Conservation (phyloP, 257 asterid genomes). For the Paraleonurus japonicus region DNA sequence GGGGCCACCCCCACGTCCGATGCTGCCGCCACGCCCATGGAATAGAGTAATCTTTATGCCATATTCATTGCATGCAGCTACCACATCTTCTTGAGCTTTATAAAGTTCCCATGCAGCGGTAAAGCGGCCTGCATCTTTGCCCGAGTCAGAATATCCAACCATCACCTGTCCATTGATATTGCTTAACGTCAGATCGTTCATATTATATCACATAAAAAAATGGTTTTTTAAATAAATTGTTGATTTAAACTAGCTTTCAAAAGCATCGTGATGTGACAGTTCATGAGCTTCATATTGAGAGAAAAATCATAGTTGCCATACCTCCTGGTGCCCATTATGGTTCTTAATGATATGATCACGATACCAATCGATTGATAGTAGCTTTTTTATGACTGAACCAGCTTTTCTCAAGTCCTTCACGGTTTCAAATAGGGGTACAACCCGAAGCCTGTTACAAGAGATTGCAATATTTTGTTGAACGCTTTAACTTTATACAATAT, state of each 20-base stretch:
- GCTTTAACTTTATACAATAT: neutral
- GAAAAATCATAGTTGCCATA: slow-evolving; percentile 23
- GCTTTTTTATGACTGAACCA: slow-evolving; percentile 80
- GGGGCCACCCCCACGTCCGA: slow-evolving; percentile 99
- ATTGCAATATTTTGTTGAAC: slow-evolving; percentile 4
- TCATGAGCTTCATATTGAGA: neutral
- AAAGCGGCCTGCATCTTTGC: slow-evolving; percentile 97
- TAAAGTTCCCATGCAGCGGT: slow-evolving; percentile 98
- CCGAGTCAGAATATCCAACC: slow-evolving; percentile 99
- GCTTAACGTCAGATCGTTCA: slow-evolving; percentile 26
- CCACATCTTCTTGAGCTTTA: slow-evolving; percentile 97
- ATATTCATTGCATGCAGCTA: slow-evolving; percentile 83
- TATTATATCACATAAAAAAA: neutral
- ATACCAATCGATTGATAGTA: slow-evolving; percentile 89
- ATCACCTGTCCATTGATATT: slow-evolving; percentile 62
- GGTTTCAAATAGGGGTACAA: slow-evolving; percentile 95
- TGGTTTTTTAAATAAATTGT: neutral
- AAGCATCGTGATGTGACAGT: neutral
- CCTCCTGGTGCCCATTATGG: slow-evolving; percentile 98
- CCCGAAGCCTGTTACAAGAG: slow-evolving; percentile 64
- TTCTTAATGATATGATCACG: slow-evolving; percentile 70
- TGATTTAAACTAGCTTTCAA: no score
- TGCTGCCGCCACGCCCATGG: slow-evolving; percentile 99
- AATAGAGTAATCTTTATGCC: slow-evolving; percentile 89
- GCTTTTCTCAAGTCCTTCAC: slow-evolving; percentile 96